Evolutionary conservation across 352 stramenopile species (phyloP), one percentile per base, ranked within the genome.

Genomic region (Phytophthora fragariae): DNA sequence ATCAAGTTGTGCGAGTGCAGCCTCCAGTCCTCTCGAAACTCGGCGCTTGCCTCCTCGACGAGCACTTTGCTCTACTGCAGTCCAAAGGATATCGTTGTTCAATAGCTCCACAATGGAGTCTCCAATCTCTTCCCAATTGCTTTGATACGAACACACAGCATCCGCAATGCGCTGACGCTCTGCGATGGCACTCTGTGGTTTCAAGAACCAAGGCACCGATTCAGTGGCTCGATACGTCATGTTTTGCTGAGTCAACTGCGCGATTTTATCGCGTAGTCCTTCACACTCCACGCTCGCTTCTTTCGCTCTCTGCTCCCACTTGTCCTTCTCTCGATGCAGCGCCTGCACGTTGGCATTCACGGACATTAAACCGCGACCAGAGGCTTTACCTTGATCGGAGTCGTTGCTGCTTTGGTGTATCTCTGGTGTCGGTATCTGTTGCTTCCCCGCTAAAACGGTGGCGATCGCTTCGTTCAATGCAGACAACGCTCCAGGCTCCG

Each of bases 81-180:
- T 63, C 85, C 85, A 92, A 3, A 92, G 65, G 47, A 87, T 62
- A 27, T 92, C 83, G 55, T 88, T 91, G 62, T 89, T 92, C 7
- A 92, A 69, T 5, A 92, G 66, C 60, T 92, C 83, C 2, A 84
- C 63, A 17, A 92, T 62, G 1, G 85, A 68, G 2, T 81, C 82
- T 1, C 85, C 85, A 10, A 92, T 82, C 37, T 89, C 73, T 49
- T 83, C 68, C 85, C 83, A 92, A 33, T 70, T 81, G 37, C 83
- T 86, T 47, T 86, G 85, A 46, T 74, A 74, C n/a, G 69, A 74
- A 65, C 85, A 80, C 9, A 91, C 82, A 2, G 81, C 72, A 44
- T 92, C 83, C 24, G 88, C 77, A 27, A 92, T 81, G 7, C 85
- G 81, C 44, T 91, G 82, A 12, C 85, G 74, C 64, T 91, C 83